Evolutionary conservation across 2,329 filamentous ascomycete species (phyloP), one percentile per base, ranked within the genome.

Genomic region (Monosporascus sp.): DNA sequence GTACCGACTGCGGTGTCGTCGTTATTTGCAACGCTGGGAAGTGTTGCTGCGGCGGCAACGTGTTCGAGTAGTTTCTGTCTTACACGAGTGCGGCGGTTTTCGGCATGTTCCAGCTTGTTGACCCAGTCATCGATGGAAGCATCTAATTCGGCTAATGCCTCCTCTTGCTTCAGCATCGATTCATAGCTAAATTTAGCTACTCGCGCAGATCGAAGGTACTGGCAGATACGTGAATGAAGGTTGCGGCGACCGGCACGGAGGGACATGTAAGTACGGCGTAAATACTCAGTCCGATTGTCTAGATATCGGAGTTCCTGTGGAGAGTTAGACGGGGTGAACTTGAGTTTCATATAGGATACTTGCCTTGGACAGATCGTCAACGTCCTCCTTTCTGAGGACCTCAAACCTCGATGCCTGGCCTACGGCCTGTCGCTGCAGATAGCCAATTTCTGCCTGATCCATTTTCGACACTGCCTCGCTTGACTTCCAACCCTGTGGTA

Each of bases 41-140:
- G 73, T 6, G 81, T 81, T 49, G 82, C 73, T 2, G 88, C 86
- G 17, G 87, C 89, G 47, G 89, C 88, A 50, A 92, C 84, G 64
- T 93, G 89, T 69, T 93, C 88, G 3, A 93, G 79, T 14, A 93
- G 75, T 75, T 91, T 93, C 66, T 92, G 88, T 38, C 88, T 81
- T 45, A 93, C 83, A 6, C 87, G 79, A 17, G 84, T 85, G 41
- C 88, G 83, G 63, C 89, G 79, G 65, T 91, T 90, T 68, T 93
- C 89, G 9, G 88, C 87, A 57, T 87, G 81, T 64, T 92, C 89
- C n/a, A 92, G 79, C 72, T 92, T 92, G 60, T 73, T 77, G 48
- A 89, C 83, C 85, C 89, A 92, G 65, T 90, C 87, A 62, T 92
- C 89, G 57, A 93, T 92, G 3, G 85, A 88, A 17, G 79, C 74